phyloP scores from a whole-genome alignment of 352 stramenopile genomes.

The Phytophthora syringae region DNA sequence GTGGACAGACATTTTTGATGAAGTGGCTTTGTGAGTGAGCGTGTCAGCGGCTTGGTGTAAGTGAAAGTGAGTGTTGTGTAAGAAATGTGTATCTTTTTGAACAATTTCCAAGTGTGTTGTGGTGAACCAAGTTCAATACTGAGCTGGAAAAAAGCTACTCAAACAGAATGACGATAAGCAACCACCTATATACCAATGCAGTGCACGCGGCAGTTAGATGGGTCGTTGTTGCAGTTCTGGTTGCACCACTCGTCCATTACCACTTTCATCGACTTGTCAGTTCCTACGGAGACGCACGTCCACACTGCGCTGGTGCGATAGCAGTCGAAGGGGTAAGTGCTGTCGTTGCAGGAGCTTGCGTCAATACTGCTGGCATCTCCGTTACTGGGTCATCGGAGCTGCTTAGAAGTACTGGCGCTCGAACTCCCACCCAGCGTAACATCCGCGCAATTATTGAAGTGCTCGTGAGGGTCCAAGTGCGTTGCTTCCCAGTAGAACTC shows the following conservation, averaged over 20 bases:
- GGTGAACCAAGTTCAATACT: background rate
- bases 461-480: constrained; percentile 36
- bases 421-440: constrained; percentile 29
- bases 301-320: background rate
- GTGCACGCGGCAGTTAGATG: constrained; percentile 31
- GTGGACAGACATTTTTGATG: constrained; percentile 38
- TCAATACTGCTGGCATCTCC: background rate
- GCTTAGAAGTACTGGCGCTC: constrained; percentile 3
- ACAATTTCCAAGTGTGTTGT: too few species aligned
- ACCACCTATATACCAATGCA: constrained; percentile 4
- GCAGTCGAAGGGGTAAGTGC: constrained; percentile 5
- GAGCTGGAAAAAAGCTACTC: background rate
- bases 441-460: constrained; percentile 53
- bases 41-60: too few species aligned
- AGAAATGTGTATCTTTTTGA: constrained; percentile 2
- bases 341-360: background rate
- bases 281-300: constrained; percentile 26
- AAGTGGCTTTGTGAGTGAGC: constrained; percentile 21
- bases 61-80: background rate
- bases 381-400: constrained; percentile 1
- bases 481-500: constrained; percentile 43
- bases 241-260: constrained; percentile 41
- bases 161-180: background rate
- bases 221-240: constrained; percentile 36
- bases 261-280: constrained; percentile 23